Evolutionary conservation across 495 filamentous ascomycete species (phyloP).

Genomic region (Talaromyces adpressus): DNA sequence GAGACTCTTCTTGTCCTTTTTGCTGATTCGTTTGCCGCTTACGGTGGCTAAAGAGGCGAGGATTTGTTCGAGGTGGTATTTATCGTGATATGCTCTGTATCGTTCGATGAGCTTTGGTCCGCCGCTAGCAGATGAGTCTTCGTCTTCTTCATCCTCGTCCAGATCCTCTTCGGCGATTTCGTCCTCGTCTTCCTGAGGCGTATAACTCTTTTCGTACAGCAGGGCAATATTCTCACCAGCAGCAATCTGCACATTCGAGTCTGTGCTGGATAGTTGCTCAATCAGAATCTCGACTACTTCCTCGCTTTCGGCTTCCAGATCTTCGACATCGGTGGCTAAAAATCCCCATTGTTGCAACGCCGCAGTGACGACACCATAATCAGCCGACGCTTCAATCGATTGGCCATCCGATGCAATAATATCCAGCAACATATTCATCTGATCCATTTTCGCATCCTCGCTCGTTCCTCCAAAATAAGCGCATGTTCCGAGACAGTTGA

Average conservation of each 20-base stretch:
- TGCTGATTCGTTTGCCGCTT: constrained; percentile 66
- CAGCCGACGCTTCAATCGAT: constrained; percentile 66
- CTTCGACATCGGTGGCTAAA: constrained; percentile 74
- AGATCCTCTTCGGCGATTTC: constrained; percentile 49
- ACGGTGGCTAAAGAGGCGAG: constrained; percentile 49
- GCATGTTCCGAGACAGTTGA: constrained; percentile 66
- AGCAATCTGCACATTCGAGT: constrained; percentile 71
- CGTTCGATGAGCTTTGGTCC: constrained; percentile 56
- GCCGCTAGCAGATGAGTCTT: constrained; percentile 16
- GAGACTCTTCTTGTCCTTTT: constrained; percentile 69
- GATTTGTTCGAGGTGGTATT: constrained; percentile 42
- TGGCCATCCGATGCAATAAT: constrained; percentile 81
- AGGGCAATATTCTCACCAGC: constrained; percentile 89
- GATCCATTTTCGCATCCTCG: constrained; percentile 59
- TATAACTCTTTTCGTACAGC: constrained; percentile 77
- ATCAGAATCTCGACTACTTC: constrained; percentile 77
- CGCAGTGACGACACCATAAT: constrained; percentile 67
- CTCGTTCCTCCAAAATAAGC: constrained; percentile 76
- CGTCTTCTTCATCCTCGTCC: constrained; percentile 42
- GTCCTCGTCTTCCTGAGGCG: constrained; percentile 52
- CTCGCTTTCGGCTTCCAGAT: constrained; percentile 67
- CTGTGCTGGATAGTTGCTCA: constrained; percentile 77
- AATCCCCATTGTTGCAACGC: constrained; percentile 87
- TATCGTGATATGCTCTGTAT: constrained; percentile 52
- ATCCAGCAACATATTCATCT: constrained; percentile 79